Conservation (phyloP, 202 grass and related monocot species). For the Carex arenaria region DNA sequence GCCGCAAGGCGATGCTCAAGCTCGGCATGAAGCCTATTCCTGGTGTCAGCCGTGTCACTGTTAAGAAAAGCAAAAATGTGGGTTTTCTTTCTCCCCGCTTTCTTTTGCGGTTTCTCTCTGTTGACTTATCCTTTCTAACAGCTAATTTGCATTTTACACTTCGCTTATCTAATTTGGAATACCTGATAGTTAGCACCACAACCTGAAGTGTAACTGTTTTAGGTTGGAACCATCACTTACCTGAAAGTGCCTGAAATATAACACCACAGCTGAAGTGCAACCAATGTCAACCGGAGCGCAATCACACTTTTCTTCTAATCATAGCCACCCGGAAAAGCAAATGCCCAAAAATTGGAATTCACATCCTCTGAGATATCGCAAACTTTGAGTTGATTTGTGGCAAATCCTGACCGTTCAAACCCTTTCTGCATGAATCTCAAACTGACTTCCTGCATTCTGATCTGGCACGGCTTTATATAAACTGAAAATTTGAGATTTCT, state of each 20-base stretch:
- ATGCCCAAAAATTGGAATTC: not conserved
- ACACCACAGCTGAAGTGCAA: too few relatives aligned
- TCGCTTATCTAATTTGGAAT: not conserved
- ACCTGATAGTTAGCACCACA: not conserved
- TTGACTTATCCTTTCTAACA: not conserved
- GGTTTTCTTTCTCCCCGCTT: not conserved
- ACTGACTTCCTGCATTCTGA: too few relatives aligned
- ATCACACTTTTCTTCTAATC: not conserved
- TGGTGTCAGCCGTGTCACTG: constrained; percentile 52
- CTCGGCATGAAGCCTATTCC: constrained; percentile 55
- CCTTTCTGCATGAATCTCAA: too few relatives aligned
- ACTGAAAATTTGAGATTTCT: too few relatives aligned
- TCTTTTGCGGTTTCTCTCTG: not conserved
- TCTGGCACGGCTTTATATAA: too few relatives aligned
- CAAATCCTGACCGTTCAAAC: too few relatives aligned
- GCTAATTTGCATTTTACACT: not conserved
- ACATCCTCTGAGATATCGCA: too few relatives aligned
- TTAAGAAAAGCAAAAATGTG: constrained; percentile 69
- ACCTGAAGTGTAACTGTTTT: not conserved
- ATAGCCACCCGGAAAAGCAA: not conserved
- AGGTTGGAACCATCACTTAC: not conserved
- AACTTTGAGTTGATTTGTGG: too few relatives aligned
- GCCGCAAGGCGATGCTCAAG: constrained; percentile 70
- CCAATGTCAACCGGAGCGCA: too few relatives aligned
- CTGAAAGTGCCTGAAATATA: too few relatives aligned